Evolutionary conservation across 2,329 filamentous ascomycete genomes (phyloP).

Genomic region (Mariannaea elegans): DNA sequence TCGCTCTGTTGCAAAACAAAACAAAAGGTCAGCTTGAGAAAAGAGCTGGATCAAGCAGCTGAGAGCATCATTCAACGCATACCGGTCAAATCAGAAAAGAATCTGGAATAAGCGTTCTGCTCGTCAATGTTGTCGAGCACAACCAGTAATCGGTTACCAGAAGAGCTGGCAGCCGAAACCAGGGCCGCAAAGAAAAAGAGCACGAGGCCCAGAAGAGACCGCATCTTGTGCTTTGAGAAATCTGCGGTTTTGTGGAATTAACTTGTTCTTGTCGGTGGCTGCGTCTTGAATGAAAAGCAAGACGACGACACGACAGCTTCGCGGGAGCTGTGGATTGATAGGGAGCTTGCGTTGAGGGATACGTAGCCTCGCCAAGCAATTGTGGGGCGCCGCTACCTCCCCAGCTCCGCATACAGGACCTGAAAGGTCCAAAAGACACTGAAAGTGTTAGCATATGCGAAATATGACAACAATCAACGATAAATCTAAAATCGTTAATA

Average conservation of each 20-base stretch:
- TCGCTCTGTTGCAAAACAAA: conserved; percentile 64
- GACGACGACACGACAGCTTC: conserved; percentile 35
- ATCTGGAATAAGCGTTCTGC: conserved; percentile 83
- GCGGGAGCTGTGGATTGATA: conserved; percentile 31
- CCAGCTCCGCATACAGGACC: not conserved
- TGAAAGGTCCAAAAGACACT: not conserved
- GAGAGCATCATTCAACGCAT: conserved; percentile 41
- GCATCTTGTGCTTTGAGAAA: conserved; percentile 60
- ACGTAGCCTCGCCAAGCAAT: conserved; percentile 47
- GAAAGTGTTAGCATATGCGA: too few species aligned
- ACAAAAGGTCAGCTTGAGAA: conserved; percentile 31
- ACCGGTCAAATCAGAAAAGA: conserved; percentile 79
- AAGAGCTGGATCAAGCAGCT: not conserved
- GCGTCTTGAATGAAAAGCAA: conserved; percentile 24
- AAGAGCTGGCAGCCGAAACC: conserved; percentile 79
- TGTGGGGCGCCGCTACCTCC: conserved; percentile 16
- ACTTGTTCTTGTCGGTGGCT: conserved; percentile 14
- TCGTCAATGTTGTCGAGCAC: conserved; percentile 85
- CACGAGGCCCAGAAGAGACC: conserved; percentile 76
- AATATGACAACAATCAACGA: too few species aligned
- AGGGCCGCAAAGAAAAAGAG: conserved; percentile 72
- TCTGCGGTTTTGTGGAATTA: not conserved
- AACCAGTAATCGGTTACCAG: conserved; percentile 83
- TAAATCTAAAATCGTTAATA: too few species aligned
- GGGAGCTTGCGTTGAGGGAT: conserved; percentile 47